Evolutionary conservation across 1,139 yeast genomes (phyloP), one percentile per base, ranked within the genome.

Genomic region (Candida sp.): DNA sequence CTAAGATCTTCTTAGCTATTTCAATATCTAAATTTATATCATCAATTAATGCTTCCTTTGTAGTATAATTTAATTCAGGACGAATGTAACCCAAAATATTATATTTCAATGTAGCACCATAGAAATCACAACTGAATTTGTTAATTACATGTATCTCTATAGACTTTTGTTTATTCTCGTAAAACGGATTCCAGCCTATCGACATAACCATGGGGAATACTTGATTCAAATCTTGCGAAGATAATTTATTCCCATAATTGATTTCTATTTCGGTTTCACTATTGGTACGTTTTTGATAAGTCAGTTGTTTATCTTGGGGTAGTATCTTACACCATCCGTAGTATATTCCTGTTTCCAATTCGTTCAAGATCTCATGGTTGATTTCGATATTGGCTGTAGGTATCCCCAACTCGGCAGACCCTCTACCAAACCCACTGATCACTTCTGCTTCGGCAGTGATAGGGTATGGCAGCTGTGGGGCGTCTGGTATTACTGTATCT

Each of bases 141-240:
- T 89, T 95, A 43, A 95, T 77, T 11, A 95, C 79, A 62, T 95
- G 97, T 36, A 93, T 74, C 56, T 95, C 99, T 6, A 87, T 93
- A 0, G 96, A 84, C 62, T 85, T 85, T 49, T 77, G 76, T 49
- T 80, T 76, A 64, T 93, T 91, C 29, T 84, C 77, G 64, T 84
- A 95, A 63, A 85, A 93, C 15, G 99, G 99, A 59, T 93, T 95
- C 88, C 90, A 89, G 1, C 99, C 99, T 23, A 95, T 78, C 19
- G 96, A 88, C 88, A 91, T 85, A 21, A 91, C 98, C 85, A 90
- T 89, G 0, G 97, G 97, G 25, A 82, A 70, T 1, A 73, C 75
- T 15, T 30, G 25, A 11, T 64, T 64, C 39, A 77, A 79, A 9
- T 72, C 75, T 1, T 56, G 57, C 0, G 52, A 58, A 2, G 54